Conservation (phyloP, 2,329 filamentous ascomycete species). For the Fulvia fulva region DNA sequence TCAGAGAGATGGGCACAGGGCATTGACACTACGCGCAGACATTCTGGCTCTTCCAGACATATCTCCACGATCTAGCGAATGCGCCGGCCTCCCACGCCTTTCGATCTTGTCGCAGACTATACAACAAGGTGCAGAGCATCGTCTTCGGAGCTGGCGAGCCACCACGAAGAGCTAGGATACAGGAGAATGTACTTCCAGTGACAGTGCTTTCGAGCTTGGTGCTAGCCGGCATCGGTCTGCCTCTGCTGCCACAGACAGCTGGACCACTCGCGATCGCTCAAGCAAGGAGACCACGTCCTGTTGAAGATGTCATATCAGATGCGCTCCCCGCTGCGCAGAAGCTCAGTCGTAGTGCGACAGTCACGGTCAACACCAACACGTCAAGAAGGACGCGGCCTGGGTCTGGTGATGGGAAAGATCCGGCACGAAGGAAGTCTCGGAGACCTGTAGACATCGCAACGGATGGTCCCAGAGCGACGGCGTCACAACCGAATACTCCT, state of each 20-base stretch:
- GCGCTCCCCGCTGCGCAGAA: slow-evolving; percentile 52
- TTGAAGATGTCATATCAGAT: slow-evolving; percentile 60
- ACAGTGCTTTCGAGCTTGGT: slow-evolving; percentile 78
- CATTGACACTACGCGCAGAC: slow-evolving; percentile 52
- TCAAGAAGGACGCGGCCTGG: slow-evolving; percentile 41
- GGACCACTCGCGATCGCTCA: slow-evolving; percentile 79
- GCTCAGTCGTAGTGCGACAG: slow-evolving; percentile 66
- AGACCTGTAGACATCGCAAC: slow-evolving; percentile 31
- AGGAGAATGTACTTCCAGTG: slow-evolving; percentile 75
- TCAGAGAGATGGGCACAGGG: not conserved
- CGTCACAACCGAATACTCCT: slow-evolving; percentile 18
- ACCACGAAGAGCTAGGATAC: slow-evolving; percentile 68
- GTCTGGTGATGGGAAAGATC: slow-evolving; percentile 26
- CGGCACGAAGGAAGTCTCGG: slow-evolving; percentile 31
- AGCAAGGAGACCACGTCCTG: slow-evolving; percentile 67
- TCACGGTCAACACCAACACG: slow-evolving; percentile 46
- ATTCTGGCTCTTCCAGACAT: slow-evolving; percentile 87
- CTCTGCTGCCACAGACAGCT: slow-evolving; percentile 71
- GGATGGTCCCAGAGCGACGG: slow-evolving; percentile 13
- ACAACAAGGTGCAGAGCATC: slow-evolving; percentile 85
- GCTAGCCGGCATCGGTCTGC: slow-evolving; percentile 69
- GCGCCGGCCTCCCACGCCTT: slow-evolving; percentile 74
- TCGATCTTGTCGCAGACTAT: slow-evolving; percentile 76
- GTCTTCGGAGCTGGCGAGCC: slow-evolving; percentile 74
- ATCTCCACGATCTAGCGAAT: slow-evolving; percentile 73